Base-by-base conservation (phyloP, 1,139 yeast genomes). In the Ashbya aceris region DNA sequence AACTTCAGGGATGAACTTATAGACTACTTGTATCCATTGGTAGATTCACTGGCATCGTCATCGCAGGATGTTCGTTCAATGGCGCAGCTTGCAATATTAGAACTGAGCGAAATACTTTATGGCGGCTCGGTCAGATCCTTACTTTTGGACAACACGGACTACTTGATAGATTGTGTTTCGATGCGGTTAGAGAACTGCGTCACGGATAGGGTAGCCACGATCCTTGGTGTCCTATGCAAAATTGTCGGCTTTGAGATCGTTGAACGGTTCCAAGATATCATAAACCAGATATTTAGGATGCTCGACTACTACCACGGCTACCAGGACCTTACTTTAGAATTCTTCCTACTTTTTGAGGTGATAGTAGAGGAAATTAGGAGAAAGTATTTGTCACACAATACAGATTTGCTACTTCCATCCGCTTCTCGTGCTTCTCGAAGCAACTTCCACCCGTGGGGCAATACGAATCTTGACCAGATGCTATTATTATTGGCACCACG, bases 261-360 rank as follows among this genome's bases (percentile, higher is more conserved):
- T 7, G 76, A 77, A 36, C 85, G 77, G 45, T 68, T 89, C 44
- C 76, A 70, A 42, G 97, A 89, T 60, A 68, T 89, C 1, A 66
- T 89, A 7, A 74, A 77, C 30, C 77, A 87, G 9, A 72, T 86
- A 51, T 85, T 91, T 60, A 77, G 79, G 8, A 65, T 87, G 29
- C 68, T 91, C 39, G 97, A 91, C 60, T 70, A 79, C 35, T 89
- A 81, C 53, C 95, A 89, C 63, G 94, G 93, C 0, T 89, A 91
- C 58, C 66, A 77, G 1, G 67, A 70, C 11, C 65, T 91, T 17
- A 79, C 85, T 38, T 79, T 80, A 45, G 87, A 87, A 0, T 79
- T 86, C 45, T 84, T 89, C 49, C 64, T 73, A 6, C 81, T 85
- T 0, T 84, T 89, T 53, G 74, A 73, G 38, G 79, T 82, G 12